Evolutionary conservation across 176 grass and related monocot genomes (phyloP).

Genomic region (Coix lacrymajobi): DNA sequence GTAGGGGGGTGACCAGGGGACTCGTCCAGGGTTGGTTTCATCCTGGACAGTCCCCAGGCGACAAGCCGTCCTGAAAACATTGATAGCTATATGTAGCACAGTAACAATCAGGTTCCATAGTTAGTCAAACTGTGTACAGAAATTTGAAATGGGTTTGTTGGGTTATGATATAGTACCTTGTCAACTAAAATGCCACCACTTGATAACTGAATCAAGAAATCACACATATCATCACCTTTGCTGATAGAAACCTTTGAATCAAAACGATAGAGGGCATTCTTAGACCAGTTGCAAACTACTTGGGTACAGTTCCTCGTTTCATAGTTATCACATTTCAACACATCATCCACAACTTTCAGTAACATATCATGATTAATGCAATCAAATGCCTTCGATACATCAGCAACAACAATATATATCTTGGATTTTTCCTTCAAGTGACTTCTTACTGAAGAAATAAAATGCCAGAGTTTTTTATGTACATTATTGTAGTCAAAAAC

Average conservation of each 20-base stretch:
- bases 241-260: conserved; percentile 47
- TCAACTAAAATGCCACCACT: conserved; percentile 60
- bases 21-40: too few species aligned
- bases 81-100: background rate
- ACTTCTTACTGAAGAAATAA: conserved; percentile 47
- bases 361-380: conserved; percentile 69
- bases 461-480: conserved; percentile 50
- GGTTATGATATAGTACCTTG: conserved; percentile 58
- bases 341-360: conserved; percentile 47
- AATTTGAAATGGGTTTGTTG: conserved; percentile 14
- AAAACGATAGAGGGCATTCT: conserved; percentile 32
- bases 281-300: conserved; percentile 45
- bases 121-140: background rate
- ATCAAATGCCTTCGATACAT: conserved; percentile 89
- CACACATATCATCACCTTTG: conserved; percentile 5
- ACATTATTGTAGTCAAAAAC: conserved; percentile 88
- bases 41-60: too few species aligned
- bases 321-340: conserved; percentile 57
- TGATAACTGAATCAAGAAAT: conserved; percentile 60
- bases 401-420: conserved; percentile 86
- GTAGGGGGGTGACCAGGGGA: too few species aligned
- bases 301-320: conserved; percentile 46
- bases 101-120: background rate
- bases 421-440: conserved; percentile 27
- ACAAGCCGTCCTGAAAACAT: too few species aligned